Percentiles rank a stretch among this genome's conserved stretches.
Evolutionary conservation across 805 yeast genomes (phyloP).

Genomic region (Candida sanyiensis): DNA sequence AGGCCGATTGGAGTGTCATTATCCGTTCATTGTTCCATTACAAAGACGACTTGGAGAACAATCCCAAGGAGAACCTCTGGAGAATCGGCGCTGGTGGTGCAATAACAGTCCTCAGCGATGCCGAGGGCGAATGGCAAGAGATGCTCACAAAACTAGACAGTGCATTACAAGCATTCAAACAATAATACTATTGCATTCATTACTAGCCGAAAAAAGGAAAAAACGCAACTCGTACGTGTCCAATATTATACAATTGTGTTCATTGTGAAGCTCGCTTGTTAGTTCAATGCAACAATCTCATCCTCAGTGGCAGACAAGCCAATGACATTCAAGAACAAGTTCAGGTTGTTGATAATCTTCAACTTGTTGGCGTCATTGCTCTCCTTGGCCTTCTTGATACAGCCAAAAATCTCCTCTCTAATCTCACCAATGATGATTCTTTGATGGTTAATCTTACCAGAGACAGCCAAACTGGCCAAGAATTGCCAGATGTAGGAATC

Average conservation of each 20-base stretch:
- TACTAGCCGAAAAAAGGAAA: not conserved
- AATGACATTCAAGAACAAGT: conserved; percentile 91
- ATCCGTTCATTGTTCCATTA: conserved; percentile 79
- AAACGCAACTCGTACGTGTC: conserved; percentile 7
- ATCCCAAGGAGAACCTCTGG: conserved; percentile 44
- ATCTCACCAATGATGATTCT: conserved; percentile 91
- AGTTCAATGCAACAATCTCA: conserved; percentile 74
- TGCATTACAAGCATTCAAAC: conserved; percentile 63
- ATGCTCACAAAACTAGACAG: conserved; percentile 76
- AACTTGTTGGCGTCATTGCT: conserved; percentile 38
- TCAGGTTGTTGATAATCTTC: conserved; percentile 70
- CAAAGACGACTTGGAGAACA: conserved; percentile 36
- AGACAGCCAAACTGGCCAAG: conserved; percentile 86
- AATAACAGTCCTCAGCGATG: conserved; percentile 78
- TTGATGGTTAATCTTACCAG: conserved; percentile 87
- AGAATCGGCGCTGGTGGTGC: conserved; percentile 99
- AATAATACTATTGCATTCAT: not conserved
- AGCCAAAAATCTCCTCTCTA: conserved; percentile 87
- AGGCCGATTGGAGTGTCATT: conserved; percentile 94
- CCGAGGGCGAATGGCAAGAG: conserved; percentile 88
- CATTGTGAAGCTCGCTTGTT: not conserved
- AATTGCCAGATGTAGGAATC: conserved; percentile 85
- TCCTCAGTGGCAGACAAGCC: conserved; percentile 89
- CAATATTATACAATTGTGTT: conserved; percentile 1
- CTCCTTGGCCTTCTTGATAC: conserved; percentile 69